Percentiles rank a stretch among this genome's conserved stretches.
These are phyloP conservation scores for Papiliotrema nemorosa DNA, from an alignment of 1,284 basidiomycete species.

Conservation along the genomic window DNA sequence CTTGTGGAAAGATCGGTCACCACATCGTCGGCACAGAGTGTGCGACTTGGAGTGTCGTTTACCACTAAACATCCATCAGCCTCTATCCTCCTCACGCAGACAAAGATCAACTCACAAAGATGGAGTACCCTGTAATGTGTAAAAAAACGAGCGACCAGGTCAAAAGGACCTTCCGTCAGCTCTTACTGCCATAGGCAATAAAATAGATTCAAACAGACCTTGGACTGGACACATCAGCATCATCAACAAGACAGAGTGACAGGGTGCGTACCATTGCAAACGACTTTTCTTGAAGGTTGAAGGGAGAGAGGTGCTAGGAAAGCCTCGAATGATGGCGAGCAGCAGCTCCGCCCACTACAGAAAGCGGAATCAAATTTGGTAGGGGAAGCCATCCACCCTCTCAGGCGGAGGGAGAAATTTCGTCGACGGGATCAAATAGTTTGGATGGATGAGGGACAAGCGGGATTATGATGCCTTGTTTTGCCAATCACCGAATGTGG, in stretches of 20 bases:
- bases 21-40: constrained; percentile 94
- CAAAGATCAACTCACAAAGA: constrained; percentile 61
- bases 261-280: constrained; percentile 39
- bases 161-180: constrained; percentile 50
- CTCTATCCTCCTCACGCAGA: not conserved
- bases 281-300: constrained; percentile 27
- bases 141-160: constrained; percentile 61
- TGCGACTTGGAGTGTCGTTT: constrained; percentile 98
- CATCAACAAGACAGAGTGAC: constrained; percentile 3
- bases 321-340: too few relatives aligned
- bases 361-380: too few relatives aligned
- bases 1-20: constrained; percentile 87
- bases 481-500: too few relatives aligned
- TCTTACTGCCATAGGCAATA: constrained; percentile 11
- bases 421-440: too few relatives aligned
- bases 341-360: too few relatives aligned
- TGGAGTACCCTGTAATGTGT: constrained; percentile 68
- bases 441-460: too few relatives aligned
- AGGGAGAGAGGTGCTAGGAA: constrained; percentile 1
- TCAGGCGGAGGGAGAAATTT: too few relatives aligned
- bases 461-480: too few relatives aligned
- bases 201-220: constrained; percentile 27
- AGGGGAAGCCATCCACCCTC: too few relatives aligned
- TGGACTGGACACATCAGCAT: constrained; percentile 21
- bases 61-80: constrained; percentile 54